These are phyloP conservation scores for Sclerotinia subarctica DNA, from an alignment of 2,329 filamentous ascomycete genomes.

Conservation along the genomic window DNA sequence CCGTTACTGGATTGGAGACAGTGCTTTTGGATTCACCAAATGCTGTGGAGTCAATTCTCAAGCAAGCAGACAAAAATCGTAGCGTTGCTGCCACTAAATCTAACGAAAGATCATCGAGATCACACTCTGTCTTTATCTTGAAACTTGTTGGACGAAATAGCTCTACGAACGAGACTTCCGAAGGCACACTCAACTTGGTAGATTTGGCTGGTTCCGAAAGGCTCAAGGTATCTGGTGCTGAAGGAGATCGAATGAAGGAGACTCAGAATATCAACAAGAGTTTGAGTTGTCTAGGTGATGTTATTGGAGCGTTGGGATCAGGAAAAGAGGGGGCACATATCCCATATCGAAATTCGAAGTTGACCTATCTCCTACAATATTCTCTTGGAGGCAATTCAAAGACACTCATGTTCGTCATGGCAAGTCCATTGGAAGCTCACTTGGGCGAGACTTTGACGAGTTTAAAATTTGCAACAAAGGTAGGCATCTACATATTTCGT, in stretches of 20 bases:
- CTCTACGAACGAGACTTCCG: conserved; percentile 74
- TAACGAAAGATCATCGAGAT: conserved; percentile 90
- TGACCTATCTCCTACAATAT: conserved; percentile 93
- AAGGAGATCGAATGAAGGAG: conserved; percentile 84
- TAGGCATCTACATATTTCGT: conserved; percentile 41
- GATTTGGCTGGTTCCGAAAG: conserved; percentile 93
- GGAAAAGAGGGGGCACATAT: conserved; percentile 76
- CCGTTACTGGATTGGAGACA: conserved; percentile 73
- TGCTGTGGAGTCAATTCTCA: conserved; percentile 76
- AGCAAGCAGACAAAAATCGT: conserved; percentile 77
- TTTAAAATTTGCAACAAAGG: conserved; percentile 93
- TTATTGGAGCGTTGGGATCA: conserved; percentile 87
- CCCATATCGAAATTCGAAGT: conserved; percentile 93
- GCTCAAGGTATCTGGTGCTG: conserved; percentile 79
- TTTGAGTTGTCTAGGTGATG: conserved; percentile 86
- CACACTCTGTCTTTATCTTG: conserved; percentile 94
- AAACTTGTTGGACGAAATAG: conserved; percentile 69
- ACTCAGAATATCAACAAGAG: conserved; percentile 98
- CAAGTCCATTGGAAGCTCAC: conserved; percentile 86
- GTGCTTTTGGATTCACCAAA: conserved; percentile 75
- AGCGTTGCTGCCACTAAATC: conserved; percentile 96
- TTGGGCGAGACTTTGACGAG: conserved; percentile 91
- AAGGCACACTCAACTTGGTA: conserved; percentile 92
- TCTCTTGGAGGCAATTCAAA: conserved; percentile 93
- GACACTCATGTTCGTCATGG: conserved; percentile 99